phyloP scores from a whole-genome alignment of 495 filamentous ascomycete genomes.

The Daldinia vernicosa region DNA sequence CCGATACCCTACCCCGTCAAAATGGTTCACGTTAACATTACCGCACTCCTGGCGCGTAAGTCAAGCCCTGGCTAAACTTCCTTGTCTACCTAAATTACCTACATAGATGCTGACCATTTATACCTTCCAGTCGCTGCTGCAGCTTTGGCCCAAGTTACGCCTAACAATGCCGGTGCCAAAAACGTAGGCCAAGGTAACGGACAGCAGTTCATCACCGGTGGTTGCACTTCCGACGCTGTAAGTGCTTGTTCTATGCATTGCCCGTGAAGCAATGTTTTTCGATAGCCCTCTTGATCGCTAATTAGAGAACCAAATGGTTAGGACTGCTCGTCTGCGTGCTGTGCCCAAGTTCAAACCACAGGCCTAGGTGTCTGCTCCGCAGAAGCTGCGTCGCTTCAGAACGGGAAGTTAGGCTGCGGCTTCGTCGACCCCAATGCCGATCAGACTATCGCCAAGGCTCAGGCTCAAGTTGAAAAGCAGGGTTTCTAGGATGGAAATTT shows the following conservation, averaged over 20 bases:
- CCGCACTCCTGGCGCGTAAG: slow-evolving; percentile 49
- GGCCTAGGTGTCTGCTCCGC: slow-evolving; percentile 47
- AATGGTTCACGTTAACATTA: slow-evolving; percentile 53
- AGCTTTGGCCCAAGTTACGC: slow-evolving; percentile 48
- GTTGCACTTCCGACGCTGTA: slow-evolving; percentile 57
- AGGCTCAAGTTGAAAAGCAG: slow-evolving; percentile 38
- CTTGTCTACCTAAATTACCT: background rate
- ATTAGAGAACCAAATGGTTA: background rate
- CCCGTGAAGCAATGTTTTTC: background rate
- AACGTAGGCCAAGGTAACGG: slow-evolving; percentile 62
- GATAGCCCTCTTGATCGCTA: background rate
- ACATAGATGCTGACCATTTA: background rate
- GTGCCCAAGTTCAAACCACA: slow-evolving; percentile 35
- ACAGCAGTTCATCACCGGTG: slow-evolving; percentile 61
- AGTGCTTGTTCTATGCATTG: slow-evolving; percentile 13
- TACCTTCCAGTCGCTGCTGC: slow-evolving; percentile 43
- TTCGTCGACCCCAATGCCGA: slow-evolving; percentile 57
- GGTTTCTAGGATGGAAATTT: slow-evolving; percentile 19
- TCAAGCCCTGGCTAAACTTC: background rate
- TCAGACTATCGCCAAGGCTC: slow-evolving; percentile 33
- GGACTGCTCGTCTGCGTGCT: slow-evolving; percentile 42
- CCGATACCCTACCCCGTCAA: slow-evolving; percentile 18
- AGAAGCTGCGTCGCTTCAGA: slow-evolving; percentile 44
- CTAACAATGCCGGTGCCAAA: slow-evolving; percentile 54
- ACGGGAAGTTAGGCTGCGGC: slow-evolving; percentile 51